A percentile compares a stretch with the other conserved stretches of the same genome.
phyloP scores from a whole-genome alignment of 2,329 filamentous ascomycete genomes.

The Plenodomus lindquistii region DNA sequence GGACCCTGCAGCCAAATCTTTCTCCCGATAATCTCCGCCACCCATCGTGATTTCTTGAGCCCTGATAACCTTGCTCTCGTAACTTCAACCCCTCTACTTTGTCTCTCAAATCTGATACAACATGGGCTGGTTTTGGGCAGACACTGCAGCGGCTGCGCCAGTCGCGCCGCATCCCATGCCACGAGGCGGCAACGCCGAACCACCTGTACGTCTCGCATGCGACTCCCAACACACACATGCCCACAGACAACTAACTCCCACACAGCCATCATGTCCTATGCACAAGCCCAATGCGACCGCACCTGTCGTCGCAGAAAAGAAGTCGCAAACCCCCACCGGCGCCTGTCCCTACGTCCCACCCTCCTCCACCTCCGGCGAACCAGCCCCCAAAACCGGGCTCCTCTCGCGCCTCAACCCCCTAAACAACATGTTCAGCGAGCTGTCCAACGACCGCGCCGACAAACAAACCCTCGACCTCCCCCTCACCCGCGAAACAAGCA shows the following conservation, averaged over 20 bases:
- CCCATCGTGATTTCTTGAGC: slow-evolving; percentile 17
- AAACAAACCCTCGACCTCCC: slow-evolving; percentile 76
- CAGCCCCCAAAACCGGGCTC: slow-evolving; percentile 52
- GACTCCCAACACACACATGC: slow-evolving; percentile 15
- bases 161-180: slow-evolving; percentile 55
- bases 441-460: slow-evolving; percentile 77
- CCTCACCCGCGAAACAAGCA: slow-evolving; percentile 79
- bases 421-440: slow-evolving; percentile 92
- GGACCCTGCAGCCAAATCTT: slow-evolving; percentile 42
- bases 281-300: slow-evolving; percentile 53
- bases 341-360: slow-evolving; percentile 57
- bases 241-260: slow-evolving; percentile 22
- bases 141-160: slow-evolving; percentile 48
- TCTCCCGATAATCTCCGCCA: slow-evolving; percentile 42
- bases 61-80: slow-evolving; percentile 13
- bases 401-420: slow-evolving; percentile 74
- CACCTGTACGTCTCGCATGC: slow-evolving; percentile 55
- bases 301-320: slow-evolving; percentile 33
- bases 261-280: slow-evolving; percentile 71
- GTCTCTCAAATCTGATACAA: slow-evolving; percentile 14
- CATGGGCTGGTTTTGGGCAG: slow-evolving; percentile 76
- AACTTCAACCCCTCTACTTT: slow-evolving; percentile 4
- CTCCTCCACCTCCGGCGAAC: slow-evolving; percentile 28
- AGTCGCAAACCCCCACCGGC: slow-evolving; percentile 40
- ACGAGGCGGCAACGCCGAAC: slow-evolving; percentile 52